Evolutionary conservation across 768 basidiomycete species (phyloP).

Genomic region (Saitozyma sp.): DNA sequence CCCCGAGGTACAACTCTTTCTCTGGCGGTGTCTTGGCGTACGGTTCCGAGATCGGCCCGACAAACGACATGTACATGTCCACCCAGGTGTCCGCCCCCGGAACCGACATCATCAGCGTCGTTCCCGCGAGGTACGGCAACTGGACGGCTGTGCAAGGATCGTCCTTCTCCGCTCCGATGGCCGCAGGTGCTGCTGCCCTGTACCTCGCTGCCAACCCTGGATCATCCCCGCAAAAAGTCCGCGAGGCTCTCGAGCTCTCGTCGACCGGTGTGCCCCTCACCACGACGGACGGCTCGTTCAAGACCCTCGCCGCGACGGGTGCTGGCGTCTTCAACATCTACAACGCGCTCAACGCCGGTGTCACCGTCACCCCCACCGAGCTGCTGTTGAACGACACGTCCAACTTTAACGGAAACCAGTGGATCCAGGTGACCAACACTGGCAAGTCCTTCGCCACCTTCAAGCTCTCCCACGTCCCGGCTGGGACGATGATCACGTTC

Average conservation of each 20-base stretch:
- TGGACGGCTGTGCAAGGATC: slow-evolving; percentile 38
- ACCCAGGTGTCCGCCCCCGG: slow-evolving; percentile 62
- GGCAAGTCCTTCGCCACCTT: slow-evolving; percentile 54
- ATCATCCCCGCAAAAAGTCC: slow-evolving; percentile 27
- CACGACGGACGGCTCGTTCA: slow-evolving; percentile 29
- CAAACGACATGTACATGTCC: slow-evolving; percentile 59
- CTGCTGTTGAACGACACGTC: slow-evolving; percentile 68
- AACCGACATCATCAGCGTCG: slow-evolving; percentile 31
- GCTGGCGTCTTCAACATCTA: slow-evolving; percentile 59
- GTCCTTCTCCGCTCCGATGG: slow-evolving; percentile 36
- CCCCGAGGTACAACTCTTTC: slow-evolving; percentile 57
- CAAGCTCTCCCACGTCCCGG: slow-evolving; percentile 43
- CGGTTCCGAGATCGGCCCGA: slow-evolving; percentile 64
- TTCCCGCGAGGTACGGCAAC: slow-evolving; percentile 27
- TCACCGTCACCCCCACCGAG: slow-evolving; percentile 61
- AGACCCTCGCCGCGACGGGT: slow-evolving; percentile 46
- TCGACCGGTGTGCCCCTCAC: slow-evolving; percentile 30
- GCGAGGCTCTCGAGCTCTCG: slow-evolving; percentile 38
- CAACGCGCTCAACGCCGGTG: slow-evolving; percentile 61
- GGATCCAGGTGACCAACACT: slow-evolving; percentile 57
- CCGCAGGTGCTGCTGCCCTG: slow-evolving; percentile 52
- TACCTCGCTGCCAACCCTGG: slow-evolving; percentile 37
- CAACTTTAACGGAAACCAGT: slow-evolving; percentile 55
- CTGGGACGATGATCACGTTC: slow-evolving; percentile 46
- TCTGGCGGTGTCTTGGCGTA: slow-evolving; percentile 62